Conservation (phyloP, 148 eudicot species). For the Vaccinium macrocarpon region DNA sequence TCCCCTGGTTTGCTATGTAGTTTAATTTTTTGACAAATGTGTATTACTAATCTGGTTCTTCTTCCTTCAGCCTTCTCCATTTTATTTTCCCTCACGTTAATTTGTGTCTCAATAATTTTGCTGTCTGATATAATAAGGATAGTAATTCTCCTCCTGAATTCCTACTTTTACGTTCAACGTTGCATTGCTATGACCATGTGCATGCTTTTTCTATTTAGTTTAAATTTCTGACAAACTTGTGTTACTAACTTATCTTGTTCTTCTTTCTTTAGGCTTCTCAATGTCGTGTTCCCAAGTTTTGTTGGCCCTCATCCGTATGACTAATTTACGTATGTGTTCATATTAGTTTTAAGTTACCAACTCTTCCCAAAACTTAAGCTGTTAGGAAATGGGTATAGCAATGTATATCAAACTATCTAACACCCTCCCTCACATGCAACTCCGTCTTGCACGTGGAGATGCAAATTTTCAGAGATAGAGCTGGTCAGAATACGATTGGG, state of each 20-base stretch:
- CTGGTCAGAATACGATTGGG: no score
- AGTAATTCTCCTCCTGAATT: neutral
- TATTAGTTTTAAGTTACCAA: no score
- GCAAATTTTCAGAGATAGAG: no score
- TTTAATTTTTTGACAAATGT: neutral
- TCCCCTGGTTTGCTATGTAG: neutral
- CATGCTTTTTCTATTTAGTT: neutral
- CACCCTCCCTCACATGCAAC: no score
- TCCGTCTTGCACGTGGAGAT: no score
- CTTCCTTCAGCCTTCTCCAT: constrained; percentile 1
- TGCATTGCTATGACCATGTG: neutral
- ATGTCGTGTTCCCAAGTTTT: neutral
- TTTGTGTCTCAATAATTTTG: neutral
- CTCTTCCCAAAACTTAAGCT: no score
- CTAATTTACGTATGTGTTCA: neutral
- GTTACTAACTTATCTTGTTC: neutral
- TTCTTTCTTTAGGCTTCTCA: neutral
- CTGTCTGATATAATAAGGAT: neutral
- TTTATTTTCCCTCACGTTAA: neutral
- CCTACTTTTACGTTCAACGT: neutral
- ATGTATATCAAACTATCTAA: no score
- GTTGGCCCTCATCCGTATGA: neutral
- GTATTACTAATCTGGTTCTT: neutral
- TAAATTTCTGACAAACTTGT: neutral
- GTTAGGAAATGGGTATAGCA: no score